These are phyloP conservation scores for Limnomonas spitsbergensis DNA, from an alignment of 139 green algal species.

Conservation along the genomic window DNA sequence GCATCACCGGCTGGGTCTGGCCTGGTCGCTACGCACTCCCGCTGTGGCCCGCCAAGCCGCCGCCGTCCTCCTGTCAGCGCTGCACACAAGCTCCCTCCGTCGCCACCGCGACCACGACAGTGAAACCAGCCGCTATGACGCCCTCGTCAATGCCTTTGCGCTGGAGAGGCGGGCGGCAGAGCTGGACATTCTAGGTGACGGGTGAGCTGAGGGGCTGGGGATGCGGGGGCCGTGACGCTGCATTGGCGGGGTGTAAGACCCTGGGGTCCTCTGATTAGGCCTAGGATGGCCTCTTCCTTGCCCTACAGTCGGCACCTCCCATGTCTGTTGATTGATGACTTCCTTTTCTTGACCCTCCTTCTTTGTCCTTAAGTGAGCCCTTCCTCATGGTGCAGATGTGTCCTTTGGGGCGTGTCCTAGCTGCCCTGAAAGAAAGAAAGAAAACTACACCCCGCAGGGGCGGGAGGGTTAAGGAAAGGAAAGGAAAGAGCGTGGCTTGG, in stretches of 20 bases:
- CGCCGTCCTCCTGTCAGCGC: background rate
- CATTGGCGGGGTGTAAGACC: background rate
- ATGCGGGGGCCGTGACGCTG: background rate
- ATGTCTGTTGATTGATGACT: no score
- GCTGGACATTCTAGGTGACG: slow-evolving; percentile 3
- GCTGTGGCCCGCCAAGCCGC: background rate
- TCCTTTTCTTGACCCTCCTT: no score
- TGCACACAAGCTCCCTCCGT: background rate
- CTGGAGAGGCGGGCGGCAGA: background rate
- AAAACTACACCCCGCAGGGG: no score
- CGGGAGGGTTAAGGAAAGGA: no score
- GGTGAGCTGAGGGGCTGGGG: background rate
- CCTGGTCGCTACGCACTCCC: background rate
- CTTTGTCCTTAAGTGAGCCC: background rate
- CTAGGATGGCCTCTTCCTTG: background rate
- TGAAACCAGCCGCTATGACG: background rate
- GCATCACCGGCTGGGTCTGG: background rate
- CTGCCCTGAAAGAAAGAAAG: no score
- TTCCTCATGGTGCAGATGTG: no score
- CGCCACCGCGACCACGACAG: background rate
- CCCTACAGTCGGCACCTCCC: no score
- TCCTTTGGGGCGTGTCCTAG: no score
- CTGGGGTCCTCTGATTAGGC: background rate
- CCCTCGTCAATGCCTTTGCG: slow-evolving; percentile 3
- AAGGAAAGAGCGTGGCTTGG: no score